phyloP scores from a whole-genome alignment of 768 basidiomycete species.

The Pulveroboletus sp. region DNA sequence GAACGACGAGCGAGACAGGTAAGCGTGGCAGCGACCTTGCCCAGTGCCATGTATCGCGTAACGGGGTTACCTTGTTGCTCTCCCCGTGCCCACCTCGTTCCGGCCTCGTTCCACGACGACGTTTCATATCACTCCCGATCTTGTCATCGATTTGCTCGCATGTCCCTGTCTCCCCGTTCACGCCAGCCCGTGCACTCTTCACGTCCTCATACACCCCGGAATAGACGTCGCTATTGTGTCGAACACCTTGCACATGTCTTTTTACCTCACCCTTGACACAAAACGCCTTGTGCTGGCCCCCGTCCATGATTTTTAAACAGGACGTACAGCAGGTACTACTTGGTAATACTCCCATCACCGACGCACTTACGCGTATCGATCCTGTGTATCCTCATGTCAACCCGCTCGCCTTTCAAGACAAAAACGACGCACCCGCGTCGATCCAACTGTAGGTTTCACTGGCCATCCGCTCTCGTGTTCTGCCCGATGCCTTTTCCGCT shows the following conservation, averaged over 20 bases:
- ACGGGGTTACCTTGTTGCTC: too few relatives aligned
- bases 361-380: background rate
- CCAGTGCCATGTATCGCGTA: too few relatives aligned
- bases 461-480: too few relatives aligned
- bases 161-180: too few relatives aligned
- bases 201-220: too few relatives aligned
- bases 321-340: background rate
- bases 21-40: too few relatives aligned
- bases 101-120: slow-evolving; percentile 4
- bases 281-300: background rate
- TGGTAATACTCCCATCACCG: background rate
- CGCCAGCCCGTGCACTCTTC: too few relatives aligned
- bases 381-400: background rate
- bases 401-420: background rate
- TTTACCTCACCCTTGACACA: slow-evolving; percentile 7
- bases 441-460: background rate
- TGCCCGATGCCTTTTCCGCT: too few relatives aligned
- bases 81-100: slow-evolving; percentile 13
- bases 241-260: background rate
- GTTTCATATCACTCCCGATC: slow-evolving; percentile 12
- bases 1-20: too few relatives aligned
- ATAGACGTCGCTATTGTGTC: background rate
- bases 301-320: background rate
- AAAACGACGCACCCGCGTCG: background rate
- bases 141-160: background rate